phyloP scores from a whole-genome alignment of 2,329 filamentous ascomycete genomes.

The Fusarium decemcellulare region DNA sequence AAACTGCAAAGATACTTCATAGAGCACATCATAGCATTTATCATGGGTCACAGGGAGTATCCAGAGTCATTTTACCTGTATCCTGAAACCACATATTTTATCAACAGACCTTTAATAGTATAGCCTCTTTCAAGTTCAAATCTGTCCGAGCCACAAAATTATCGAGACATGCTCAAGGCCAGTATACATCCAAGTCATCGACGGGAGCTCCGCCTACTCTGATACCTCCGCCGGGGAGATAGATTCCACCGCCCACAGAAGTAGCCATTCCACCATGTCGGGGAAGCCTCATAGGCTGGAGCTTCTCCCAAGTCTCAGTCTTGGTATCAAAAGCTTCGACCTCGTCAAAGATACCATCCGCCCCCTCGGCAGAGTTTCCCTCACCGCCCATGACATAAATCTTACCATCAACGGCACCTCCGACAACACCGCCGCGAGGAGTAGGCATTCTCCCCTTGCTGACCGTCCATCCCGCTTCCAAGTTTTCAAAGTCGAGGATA shows the following conservation, averaged over 20 bases:
- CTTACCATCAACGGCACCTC: conserved; percentile 42
- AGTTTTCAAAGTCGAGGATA: conserved; percentile 48
- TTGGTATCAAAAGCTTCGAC: conserved; percentile 49
- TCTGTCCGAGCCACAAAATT: neutral
- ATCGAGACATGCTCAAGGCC: conserved; percentile 11
- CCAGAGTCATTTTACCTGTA: no score
- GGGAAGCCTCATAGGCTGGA: conserved; percentile 49
- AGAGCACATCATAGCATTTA: neutral
- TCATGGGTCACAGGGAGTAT: neutral
- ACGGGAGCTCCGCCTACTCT: conserved; percentile 35
- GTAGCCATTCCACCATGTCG: conserved; percentile 53
- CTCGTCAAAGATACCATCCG: conserved; percentile 47
- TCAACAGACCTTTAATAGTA: no score
- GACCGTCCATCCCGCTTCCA: conserved; percentile 46
- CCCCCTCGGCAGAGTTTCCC: conserved; percentile 43
- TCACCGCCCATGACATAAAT: conserved; percentile 57
- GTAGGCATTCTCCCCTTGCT: conserved; percentile 53
- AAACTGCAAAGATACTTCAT: neutral
- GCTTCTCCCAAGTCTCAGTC: conserved; percentile 46
- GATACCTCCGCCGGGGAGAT: conserved; percentile 54
- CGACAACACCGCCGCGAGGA: conserved; percentile 52
- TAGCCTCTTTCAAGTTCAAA: no score
- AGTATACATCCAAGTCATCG: conserved; percentile 32
- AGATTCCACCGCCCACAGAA: conserved; percentile 45
- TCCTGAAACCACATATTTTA: no score